Base-by-base conservation (phyloP, 1,139 yeast species). In the Arxiozyma slooffiae region DNA sequence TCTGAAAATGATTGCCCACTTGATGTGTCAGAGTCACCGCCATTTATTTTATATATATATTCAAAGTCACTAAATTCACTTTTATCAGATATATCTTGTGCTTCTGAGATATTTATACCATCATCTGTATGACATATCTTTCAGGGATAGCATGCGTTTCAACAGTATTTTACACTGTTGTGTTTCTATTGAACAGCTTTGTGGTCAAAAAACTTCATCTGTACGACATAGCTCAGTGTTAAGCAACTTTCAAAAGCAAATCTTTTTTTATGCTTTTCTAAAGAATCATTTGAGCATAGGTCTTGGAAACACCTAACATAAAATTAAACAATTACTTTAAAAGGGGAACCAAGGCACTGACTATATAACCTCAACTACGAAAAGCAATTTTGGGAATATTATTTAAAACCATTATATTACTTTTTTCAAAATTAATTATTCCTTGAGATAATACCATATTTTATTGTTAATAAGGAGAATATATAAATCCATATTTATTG, bases 71-170 rank as follows among this genome's bases (percentile, higher is more conserved):
- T 53, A 11, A 54, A 59, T 11, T 54, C 59, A 20, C 54, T 58
- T 7, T 49, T 53, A 8, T 58, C 63, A 4, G 49, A 64, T 11
- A 60, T 67, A 7, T 55, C 62, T 16, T 57, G 60, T 8, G 61
- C 68, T 6, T 61, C 63, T 4, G 54, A 62, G 2, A 59, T 66
- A 2, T 59, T 64, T 8, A 53, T 59, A 1, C 53, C 64, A 3
- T 58, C 65, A 3, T 58, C 66, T 8, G 53, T 62, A 17, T 85
- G 75, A 88, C 90, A 0, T 64, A 78, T 0, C 68, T 86, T 40
- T 81, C 89, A 2, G 95, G 94, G 0, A 71, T 85, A 44, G 92
- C 92, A 1, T 81, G 89, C 11, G 78, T 81, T 17, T 75, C 89
- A n/a, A 81, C 88, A 0, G 81, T 85, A 1, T 77, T 76, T 49